These are phyloP conservation scores for Perilla frutescens DNA, from an alignment of 257 asterid genomes.

Conservation along the genomic window DNA sequence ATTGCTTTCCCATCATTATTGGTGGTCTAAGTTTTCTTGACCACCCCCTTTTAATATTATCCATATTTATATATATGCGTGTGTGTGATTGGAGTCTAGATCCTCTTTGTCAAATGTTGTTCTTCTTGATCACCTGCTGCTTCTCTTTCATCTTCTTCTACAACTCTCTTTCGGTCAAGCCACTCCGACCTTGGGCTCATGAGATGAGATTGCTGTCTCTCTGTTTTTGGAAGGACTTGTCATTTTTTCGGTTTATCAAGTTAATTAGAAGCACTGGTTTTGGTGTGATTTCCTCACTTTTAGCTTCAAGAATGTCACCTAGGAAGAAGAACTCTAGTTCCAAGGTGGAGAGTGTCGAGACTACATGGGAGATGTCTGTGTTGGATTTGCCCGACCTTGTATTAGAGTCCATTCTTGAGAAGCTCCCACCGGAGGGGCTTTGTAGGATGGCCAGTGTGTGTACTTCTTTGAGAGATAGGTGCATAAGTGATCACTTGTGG, in stretches of 20 bases:
- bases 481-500: constrained; percentile 81
- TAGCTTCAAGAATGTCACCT: constrained; percentile 46
- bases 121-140: constrained; percentile 74
- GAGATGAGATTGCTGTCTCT: constrained; percentile 68
- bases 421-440: constrained; percentile 81
- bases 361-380: constrained; percentile 46
- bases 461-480: constrained; percentile 63
- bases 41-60: constrained; percentile 21
- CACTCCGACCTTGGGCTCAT: constrained; percentile 67
- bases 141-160: constrained; percentile 68
- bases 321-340: constrained; percentile 47
- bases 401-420: constrained; percentile 80
- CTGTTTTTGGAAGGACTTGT: constrained; percentile 59
- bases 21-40: constrained; percentile 61
- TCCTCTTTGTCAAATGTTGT: constrained; percentile 61
- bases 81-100: constrained; percentile 47
- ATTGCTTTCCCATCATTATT: constrained; percentile 50
- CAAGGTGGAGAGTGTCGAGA: constrained; percentile 46
- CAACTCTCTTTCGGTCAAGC: constrained; percentile 64
- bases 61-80: constrained; percentile 31
- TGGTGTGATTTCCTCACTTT: constrained; percentile 27
- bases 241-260: constrained; percentile 44
- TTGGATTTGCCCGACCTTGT: constrained; percentile 90
- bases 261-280: constrained; percentile 39
- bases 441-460: constrained; percentile 75